phyloP scores from a whole-genome alignment of 1,139 yeast species.

The Yamadazyma membranifaciens region DNA sequence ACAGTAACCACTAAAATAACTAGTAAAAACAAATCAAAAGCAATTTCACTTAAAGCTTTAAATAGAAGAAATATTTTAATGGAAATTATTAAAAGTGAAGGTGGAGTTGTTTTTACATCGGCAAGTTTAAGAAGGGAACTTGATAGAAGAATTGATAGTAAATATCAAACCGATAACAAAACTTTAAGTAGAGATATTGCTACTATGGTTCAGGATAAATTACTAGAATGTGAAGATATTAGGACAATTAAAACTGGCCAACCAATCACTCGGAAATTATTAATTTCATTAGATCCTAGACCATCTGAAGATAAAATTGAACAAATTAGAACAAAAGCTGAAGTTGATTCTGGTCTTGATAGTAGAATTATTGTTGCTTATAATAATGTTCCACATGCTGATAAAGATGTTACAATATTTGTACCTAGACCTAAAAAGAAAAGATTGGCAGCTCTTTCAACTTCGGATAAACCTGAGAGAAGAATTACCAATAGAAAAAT shows the following conservation, averaged over 20 bases:
- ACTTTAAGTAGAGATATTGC: constrained; percentile 48
- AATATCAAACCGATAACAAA: constrained; percentile 45
- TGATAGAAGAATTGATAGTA: constrained; percentile 33
- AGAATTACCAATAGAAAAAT: constrained; percentile 4
- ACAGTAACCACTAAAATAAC: neutral
- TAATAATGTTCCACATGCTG: constrained; percentile 5
- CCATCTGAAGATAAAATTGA: constrained; percentile 32
- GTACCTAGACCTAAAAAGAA: constrained; percentile 3
- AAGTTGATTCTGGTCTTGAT: constrained; percentile 23
- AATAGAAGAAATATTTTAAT: constrained; percentile 35
- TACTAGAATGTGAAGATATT: constrained; percentile 29
- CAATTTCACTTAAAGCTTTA: constrained; percentile 23
- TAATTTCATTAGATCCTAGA: constrained; percentile 30
- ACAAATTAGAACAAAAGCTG: constrained; percentile 23
- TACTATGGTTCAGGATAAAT: constrained; percentile 21
- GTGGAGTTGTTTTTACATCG: constrained; percentile 43
- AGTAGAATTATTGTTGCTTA: constrained; percentile 3
- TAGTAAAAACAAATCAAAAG: neutral
- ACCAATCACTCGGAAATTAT: constrained; percentile 29
- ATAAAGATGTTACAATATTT: constrained; percentile 6
- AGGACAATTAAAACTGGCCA: constrained; percentile 30
- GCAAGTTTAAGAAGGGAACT: constrained; percentile 33
- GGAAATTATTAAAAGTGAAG: constrained; percentile 35
- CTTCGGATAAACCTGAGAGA: neutral
- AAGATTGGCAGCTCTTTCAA: constrained; percentile 22